Evolutionary conservation across 2,329 filamentous ascomycete species (phyloP).

Genomic region (Pezicula carpinea): DNA sequence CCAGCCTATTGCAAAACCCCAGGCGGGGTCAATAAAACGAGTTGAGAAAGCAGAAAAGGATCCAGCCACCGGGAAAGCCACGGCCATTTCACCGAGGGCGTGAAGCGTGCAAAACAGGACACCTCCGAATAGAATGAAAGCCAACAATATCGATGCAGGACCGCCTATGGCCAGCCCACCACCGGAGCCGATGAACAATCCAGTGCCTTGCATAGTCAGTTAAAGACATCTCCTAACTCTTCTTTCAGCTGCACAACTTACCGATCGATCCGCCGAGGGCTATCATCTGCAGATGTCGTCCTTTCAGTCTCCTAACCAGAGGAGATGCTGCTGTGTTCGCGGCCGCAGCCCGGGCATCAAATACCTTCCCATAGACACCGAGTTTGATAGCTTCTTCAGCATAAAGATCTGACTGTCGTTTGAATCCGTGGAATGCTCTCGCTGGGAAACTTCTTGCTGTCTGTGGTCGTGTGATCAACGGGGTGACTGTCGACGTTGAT

Average conservation of each 20-base stretch:
- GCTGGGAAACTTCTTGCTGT: slow-evolving; percentile 9
- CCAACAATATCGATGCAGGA: slow-evolving; percentile 71
- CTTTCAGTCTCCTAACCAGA: slow-evolving; percentile 72
- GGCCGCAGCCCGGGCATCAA: slow-evolving; percentile 59
- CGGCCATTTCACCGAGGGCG: slow-evolving; percentile 85
- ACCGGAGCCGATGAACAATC: slow-evolving; percentile 82
- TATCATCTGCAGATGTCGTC: slow-evolving; percentile 93
- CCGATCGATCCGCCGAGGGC: slow-evolving; percentile 90
- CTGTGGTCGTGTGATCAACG: slow-evolving; percentile 17
- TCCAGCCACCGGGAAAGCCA: slow-evolving; percentile 90
- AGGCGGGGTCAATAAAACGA: slow-evolving; percentile 89
- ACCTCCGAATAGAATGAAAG: slow-evolving; percentile 72
- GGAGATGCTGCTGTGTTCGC: slow-evolving; percentile 66
- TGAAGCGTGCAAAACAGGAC: slow-evolving; percentile 94
- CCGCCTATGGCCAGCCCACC: slow-evolving; percentile 66
- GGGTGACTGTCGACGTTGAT: slow-evolving; percentile 21
- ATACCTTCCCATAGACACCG: slow-evolving; percentile 34
- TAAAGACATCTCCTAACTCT: slow-evolving; percentile 6
- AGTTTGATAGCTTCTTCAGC: slow-evolving; percentile 11
- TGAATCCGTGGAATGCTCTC: slow-evolving; percentile 24
- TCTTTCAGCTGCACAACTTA: slow-evolving; percentile 30
- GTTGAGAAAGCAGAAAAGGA: slow-evolving; percentile 91
- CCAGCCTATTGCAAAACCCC: slow-evolving; percentile 94
- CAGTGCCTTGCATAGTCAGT: slow-evolving; percentile 56
- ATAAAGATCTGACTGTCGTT: slow-evolving; percentile 13